Conservation (phyloP, 169 alveolate species). For the Eimeria maxima region DNA sequence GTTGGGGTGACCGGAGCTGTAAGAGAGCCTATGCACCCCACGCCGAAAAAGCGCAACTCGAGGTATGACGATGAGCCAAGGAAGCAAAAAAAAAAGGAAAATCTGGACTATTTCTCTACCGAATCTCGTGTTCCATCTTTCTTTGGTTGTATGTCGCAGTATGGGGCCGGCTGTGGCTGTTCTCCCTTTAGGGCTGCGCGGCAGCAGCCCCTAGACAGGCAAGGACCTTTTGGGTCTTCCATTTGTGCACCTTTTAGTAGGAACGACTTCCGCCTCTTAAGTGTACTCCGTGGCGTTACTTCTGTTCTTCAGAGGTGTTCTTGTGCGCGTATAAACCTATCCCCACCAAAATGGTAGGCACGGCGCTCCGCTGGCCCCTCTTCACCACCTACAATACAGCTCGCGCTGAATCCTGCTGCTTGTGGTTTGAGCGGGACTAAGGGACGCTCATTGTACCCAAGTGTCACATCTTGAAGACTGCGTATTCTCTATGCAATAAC, state of each 20-base stretch:
- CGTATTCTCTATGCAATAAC: neutral
- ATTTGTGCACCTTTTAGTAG: neutral
- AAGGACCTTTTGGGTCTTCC: slow-evolving; percentile 38
- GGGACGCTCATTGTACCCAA: neutral
- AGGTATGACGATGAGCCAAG: slow-evolving; percentile 41
- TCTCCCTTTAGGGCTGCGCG: slow-evolving; percentile 74
- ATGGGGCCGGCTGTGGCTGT: slow-evolving; percentile 70
- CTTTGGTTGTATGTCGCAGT: slow-evolving; percentile 1
- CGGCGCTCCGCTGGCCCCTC: neutral
- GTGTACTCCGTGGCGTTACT: neutral
- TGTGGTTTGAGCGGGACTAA: neutral
- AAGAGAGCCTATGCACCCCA: slow-evolving; percentile 55
- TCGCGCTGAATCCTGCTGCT: neutral
- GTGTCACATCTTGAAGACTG: neutral
- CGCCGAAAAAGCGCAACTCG: slow-evolving; percentile 62
- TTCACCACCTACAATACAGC: neutral
- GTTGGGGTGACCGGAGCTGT: slow-evolving; percentile 40
- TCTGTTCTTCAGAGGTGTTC: slow-evolving; percentile 15
- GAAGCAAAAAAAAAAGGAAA: neutral
- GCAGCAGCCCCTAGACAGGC: slow-evolving; percentile 77
- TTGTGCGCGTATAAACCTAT: neutral
- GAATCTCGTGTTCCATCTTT: slow-evolving; percentile 5
- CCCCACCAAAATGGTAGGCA: slow-evolving; percentile 59
- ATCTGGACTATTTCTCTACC: slow-evolving; percentile 1
- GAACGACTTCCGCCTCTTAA: neutral